A percentile compares a stretch with the other conserved stretches of the same genome.
Conservation (phyloP, 352 stramenopile species). For the Globisporangium nagaii region DNA sequence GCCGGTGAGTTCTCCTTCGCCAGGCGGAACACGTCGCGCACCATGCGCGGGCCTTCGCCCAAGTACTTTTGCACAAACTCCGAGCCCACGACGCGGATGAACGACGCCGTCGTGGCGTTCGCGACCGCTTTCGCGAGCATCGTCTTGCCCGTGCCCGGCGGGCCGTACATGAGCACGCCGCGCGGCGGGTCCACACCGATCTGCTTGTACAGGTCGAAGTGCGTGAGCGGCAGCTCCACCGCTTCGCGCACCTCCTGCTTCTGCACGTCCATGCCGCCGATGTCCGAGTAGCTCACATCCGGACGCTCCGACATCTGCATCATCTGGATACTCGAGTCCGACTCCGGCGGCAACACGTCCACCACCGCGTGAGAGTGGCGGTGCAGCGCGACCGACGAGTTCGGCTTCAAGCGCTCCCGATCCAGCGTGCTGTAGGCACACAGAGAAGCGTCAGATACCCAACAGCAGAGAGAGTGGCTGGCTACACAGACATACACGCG, state of each 20-base stretch:
- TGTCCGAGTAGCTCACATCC: slow-evolving; percentile 94
- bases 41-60: slow-evolving; percentile 98
- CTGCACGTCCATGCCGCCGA: slow-evolving; percentile 99
- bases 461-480: slow-evolving; percentile 14
- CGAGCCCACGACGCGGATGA: slow-evolving; percentile 96
- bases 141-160: slow-evolving; percentile 95
- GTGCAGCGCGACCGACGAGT: slow-evolving; percentile 98
- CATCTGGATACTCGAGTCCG: slow-evolving; percentile 99
- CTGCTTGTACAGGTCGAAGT: slow-evolving; percentile 99
- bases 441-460: neutral
- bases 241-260: slow-evolving; percentile 98
- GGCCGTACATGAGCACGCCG: slow-evolving; percentile 97
- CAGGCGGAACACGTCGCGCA: slow-evolving; percentile 99
- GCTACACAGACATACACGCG: too few species aligned
- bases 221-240: slow-evolving; percentile 98
- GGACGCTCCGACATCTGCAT: slow-evolving; percentile 98
- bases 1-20: slow-evolving; percentile 98
- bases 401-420: slow-evolving; percentile 98
- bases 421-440: slow-evolving; percentile 90
- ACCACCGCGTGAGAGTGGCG: slow-evolving; percentile 98
- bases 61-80: slow-evolving; percentile 99
- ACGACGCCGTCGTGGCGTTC: slow-evolving; percentile 98
- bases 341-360: slow-evolving; percentile 98
- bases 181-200: slow-evolving; percentile 99
- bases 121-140: slow-evolving; percentile 99